These are phyloP conservation scores for Casuarina cunninghamiana DNA, from an alignment of 306 rosid species.

Conservation along the genomic window DNA sequence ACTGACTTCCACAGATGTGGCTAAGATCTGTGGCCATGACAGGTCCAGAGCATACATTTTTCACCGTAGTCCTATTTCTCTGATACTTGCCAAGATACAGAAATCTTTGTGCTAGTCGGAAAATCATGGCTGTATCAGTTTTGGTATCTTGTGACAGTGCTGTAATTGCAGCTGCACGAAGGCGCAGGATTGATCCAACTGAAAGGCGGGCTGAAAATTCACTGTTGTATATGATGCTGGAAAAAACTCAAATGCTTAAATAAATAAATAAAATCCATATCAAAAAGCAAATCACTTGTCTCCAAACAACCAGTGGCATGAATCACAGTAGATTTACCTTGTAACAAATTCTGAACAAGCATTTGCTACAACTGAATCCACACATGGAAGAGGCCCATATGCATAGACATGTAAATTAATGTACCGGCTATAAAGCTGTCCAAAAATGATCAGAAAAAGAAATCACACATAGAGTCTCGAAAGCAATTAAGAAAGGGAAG, in stretches of 20 bases:
- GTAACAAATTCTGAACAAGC: constrained; percentile 84
- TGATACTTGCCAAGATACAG: constrained; percentile 44
- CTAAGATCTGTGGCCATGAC: constrained; percentile 25
- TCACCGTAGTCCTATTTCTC: constrained; percentile 36
- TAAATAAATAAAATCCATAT: constrained; percentile 16
- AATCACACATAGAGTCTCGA: constrained; percentile 6
- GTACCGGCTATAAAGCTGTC: constrained; percentile 65
- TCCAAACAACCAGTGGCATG: constrained; percentile 1
- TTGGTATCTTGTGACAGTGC: constrained; percentile 69
- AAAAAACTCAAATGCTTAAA: constrained; percentile 27
- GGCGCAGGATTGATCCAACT: constrained; percentile 73
- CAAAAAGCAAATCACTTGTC: constrained; percentile 12
- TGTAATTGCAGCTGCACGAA: constrained; percentile 83
- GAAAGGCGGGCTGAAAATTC: constrained; percentile 89
- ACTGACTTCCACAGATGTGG: constrained; percentile 35
- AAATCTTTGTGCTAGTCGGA: constrained; percentile 66
- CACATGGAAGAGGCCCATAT: constrained; percentile 93
- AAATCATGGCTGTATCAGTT: constrained; percentile 56
- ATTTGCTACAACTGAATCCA: constrained; percentile 73
- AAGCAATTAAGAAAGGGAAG: constrained; percentile 11
- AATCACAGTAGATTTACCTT: constrained; percentile 46
- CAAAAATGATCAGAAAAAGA: constrained; percentile 29
- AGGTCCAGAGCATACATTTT: constrained; percentile 30
- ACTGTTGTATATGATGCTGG: constrained; percentile 74
- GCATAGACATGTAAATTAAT: constrained; percentile 82